Base-by-base conservation (phyloP, 257 asterid species). In the Craterostigma plantagineum region DNA sequence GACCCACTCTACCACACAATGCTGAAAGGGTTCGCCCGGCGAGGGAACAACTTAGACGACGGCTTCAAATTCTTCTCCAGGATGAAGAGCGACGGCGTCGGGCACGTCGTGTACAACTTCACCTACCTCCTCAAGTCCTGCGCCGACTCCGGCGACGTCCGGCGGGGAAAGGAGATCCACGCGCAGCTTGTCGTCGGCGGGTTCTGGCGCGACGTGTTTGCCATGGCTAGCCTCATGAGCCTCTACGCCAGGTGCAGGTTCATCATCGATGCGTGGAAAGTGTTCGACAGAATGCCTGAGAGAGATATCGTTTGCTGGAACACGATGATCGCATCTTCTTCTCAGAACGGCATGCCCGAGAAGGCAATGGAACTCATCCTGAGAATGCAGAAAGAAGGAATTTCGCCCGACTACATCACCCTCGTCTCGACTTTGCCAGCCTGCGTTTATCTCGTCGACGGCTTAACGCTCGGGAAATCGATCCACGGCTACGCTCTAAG, bases 301-400 rank as follows among this genome's bases (percentile, higher is more conserved):
- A 76, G 82, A 55, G 97, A 87, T 52, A 62, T 79, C 65, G 83
- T 76, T 43, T 76, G 85, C 45, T 87, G 92, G 95, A 87, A 87
- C 55, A 71, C 93, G 0, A 72, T 87, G 51, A 61, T 79, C 52
- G 68, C 79, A 0, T 93, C 92, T 14, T 74, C 60, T 58, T 59
- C 82, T 0, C 92, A 82, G 52, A 87, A 87, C 44, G 86, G 93
- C 52, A 63, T 72, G 90, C 52, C 79, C 1, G 63, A 48, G 36
- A 70, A 18, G 58, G 85, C 92, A 15, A 55, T 76, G 23, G 74
- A 65, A 58, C 61, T 82, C 68, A 55, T 76, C 43, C 33, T 34
- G 9, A 46, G 30, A 55, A 82, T 79, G 98, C 93, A 69, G 15
- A 65, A 55, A 48, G 76, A 75, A 34, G 66, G 71, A 44, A 63